These are phyloP conservation scores for Rubroboletus pulcherrimus DNA, from an alignment of 768 basidiomycete species.

Conservation along the genomic window DNA sequence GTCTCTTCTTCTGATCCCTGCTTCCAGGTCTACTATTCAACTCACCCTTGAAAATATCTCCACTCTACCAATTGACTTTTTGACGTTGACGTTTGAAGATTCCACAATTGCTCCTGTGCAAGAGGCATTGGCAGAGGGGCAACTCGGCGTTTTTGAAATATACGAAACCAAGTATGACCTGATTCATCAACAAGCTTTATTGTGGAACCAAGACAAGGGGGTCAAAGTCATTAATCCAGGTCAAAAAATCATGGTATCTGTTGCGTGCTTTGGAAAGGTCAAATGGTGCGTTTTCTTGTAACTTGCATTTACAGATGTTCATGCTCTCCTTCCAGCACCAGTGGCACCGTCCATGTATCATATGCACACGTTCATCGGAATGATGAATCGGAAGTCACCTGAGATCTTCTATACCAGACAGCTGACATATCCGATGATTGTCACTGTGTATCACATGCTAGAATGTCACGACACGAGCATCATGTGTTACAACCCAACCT, in stretches of 20 bases:
- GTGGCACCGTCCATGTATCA: conserved; percentile 76
- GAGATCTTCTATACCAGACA: conserved; percentile 82
- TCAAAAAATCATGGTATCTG: conserved; percentile 59
- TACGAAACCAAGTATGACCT: conserved; percentile 90
- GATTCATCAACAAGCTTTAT: conserved; percentile 73
- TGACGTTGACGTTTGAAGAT: conserved; percentile 86
- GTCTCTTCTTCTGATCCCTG: conserved; percentile 1
- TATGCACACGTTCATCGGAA: conserved; percentile 67
- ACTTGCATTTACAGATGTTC: neutral
- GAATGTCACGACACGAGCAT: conserved; percentile 85
- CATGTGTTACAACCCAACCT: too few species aligned
- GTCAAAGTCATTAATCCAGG: conserved; percentile 58
- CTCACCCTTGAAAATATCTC: conserved; percentile 92
- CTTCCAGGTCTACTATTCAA: conserved; percentile 69
- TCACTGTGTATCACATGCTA: conserved; percentile 95
- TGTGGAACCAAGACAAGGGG: conserved; percentile 53
- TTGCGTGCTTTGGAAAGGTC: conserved; percentile 84
- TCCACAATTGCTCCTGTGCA: conserved; percentile 78
- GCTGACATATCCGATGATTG: conserved; percentile 80
- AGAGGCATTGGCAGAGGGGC: conserved; percentile 73
- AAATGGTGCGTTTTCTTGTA: conserved; percentile 70
- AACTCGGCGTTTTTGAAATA: conserved; percentile 75
- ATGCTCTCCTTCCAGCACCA: conserved; percentile 48
- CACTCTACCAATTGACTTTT: conserved; percentile 73
- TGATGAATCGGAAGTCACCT: conserved; percentile 27